phyloP scores from a whole-genome alignment of 306 rosid genomes.

The Lablab purpureus region DNA sequence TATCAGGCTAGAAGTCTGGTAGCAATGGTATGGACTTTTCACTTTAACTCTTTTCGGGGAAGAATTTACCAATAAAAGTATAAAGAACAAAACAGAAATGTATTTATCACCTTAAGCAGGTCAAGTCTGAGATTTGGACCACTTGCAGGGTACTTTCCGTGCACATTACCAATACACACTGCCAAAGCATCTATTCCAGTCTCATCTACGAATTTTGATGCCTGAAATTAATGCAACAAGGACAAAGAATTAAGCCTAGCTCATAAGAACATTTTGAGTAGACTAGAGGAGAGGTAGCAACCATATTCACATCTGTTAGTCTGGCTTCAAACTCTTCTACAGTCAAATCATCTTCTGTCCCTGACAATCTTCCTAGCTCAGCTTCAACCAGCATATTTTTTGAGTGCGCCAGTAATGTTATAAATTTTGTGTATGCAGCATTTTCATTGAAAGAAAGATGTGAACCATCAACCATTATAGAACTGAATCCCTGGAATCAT shows the following conservation, averaged over 20 bases:
- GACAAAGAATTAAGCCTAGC: conserved; percentile 35
- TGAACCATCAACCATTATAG: conserved; percentile 95
- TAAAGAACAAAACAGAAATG: conserved; percentile 16
- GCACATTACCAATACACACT: conserved; percentile 94
- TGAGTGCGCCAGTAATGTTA: conserved; percentile 78
- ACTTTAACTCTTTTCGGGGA: neutral
- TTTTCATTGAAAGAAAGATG: conserved; percentile 86
- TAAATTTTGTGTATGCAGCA: conserved; percentile 73
- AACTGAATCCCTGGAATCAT: conserved; percentile 79
- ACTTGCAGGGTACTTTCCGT: conserved; percentile 90
- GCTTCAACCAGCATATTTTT: conserved; percentile 90
- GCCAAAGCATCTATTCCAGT: conserved; percentile 99
- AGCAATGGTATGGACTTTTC: too few relatives aligned
- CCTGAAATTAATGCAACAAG: conserved; percentile 64
- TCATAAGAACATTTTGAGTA: conserved; percentile 15
- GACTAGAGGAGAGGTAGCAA: conserved; percentile 43
- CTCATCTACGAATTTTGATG: conserved; percentile 81
- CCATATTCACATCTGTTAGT: conserved; percentile 84
- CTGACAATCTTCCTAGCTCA: conserved; percentile 93
- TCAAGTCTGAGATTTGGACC: conserved; percentile 92
- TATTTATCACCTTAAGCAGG: conserved; percentile 83
- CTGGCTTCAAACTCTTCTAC: conserved; percentile 93
- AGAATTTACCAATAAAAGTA: neutral
- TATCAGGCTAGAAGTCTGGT: too few relatives aligned
- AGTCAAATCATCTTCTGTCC: conserved; percentile 94